phyloP scores from a whole-genome alignment of 164 flowering plant genomes.

The Aristolochia californica region DNA sequence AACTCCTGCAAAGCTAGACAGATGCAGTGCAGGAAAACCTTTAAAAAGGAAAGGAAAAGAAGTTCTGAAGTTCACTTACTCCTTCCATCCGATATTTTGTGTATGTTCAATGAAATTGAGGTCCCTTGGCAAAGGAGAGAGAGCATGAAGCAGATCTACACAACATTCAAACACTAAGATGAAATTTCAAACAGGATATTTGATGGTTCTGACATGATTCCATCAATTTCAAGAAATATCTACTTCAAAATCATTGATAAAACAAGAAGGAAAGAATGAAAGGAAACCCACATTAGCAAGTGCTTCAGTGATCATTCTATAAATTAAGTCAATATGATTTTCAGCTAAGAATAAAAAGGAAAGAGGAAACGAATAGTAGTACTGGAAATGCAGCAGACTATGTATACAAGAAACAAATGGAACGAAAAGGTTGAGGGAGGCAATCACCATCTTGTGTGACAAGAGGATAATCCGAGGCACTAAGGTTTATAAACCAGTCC shows the following conservation, averaged over 20 bases:
- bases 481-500: constrained; percentile 98
- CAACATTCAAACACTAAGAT: constrained; percentile 4
- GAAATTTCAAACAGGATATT: background rate
- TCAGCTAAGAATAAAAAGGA: too few relatives aligned
- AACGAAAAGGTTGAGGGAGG: background rate
- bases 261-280: background rate
- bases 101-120: constrained; percentile 86
- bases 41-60: background rate
- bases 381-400: too few relatives aligned
- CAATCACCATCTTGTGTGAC: constrained; percentile 94
- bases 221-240: background rate
- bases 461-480: constrained; percentile 98
- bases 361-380: too few relatives aligned
- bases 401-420: too few relatives aligned
- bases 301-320: too few relatives aligned
- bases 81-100: constrained; percentile 71
- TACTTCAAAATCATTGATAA: background rate
- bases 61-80: constrained; percentile 39
- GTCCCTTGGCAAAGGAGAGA: constrained; percentile 66
- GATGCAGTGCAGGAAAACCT: background rate
- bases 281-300: background rate
- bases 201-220: background rate
- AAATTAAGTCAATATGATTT: too few relatives aligned
- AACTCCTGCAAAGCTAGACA: constrained; percentile 35
- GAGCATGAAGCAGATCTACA: constrained; percentile 83